Evolutionary conservation across 2,329 filamentous ascomycete species (phyloP).

Genomic region (Didymella arachidicola): DNA sequence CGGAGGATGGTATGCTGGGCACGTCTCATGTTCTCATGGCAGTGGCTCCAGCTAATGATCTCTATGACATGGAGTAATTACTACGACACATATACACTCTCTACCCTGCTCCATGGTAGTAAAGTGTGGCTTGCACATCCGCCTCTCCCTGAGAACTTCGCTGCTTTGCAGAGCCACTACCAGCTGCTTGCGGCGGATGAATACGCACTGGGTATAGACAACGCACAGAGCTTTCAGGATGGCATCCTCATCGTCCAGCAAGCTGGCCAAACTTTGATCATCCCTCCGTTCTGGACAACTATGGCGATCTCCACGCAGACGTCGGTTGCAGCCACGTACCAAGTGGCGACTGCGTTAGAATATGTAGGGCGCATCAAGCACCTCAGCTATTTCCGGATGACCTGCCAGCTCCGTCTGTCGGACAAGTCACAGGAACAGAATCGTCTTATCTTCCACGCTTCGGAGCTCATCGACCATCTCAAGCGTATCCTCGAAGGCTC

Average conservation of each 20-base stretch:
- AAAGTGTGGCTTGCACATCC: slow-evolving; percentile 24
- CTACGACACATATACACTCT: slow-evolving; percentile 15
- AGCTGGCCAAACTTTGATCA: slow-evolving; percentile 13
- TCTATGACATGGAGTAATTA: slow-evolving; percentile 22
- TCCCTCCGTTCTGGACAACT: slow-evolving; percentile 24
- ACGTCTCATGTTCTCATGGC: slow-evolving; percentile 9
- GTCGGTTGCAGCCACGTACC: slow-evolving; percentile 17
- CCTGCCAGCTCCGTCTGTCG: slow-evolving; percentile 6
- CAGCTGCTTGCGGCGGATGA: not conserved
- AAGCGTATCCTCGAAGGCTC: slow-evolving; percentile 2
- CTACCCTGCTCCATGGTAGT: slow-evolving; percentile 19
- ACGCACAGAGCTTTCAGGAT: slow-evolving; percentile 5
- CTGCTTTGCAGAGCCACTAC: slow-evolving; percentile 1
- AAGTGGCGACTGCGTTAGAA: slow-evolving; percentile 10
- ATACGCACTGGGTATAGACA: not conserved
- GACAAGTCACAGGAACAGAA: slow-evolving; percentile 1
- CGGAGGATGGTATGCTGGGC: slow-evolving; percentile 15
- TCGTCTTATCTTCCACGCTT: slow-evolving; percentile 4
- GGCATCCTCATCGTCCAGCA: slow-evolving; percentile 27
- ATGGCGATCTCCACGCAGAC: slow-evolving; percentile 12
- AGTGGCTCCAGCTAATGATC: slow-evolving; percentile 17
- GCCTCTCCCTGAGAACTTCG: slow-evolving; percentile 9
- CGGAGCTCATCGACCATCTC: slow-evolving; percentile 12
- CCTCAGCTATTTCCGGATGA: slow-evolving; percentile 4
- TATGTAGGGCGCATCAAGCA: slow-evolving; percentile 15